Conservation (phyloP, 2,329 filamentous ascomycete genomes). For the Teratosphaeria pseudoeucalypti region DNA sequence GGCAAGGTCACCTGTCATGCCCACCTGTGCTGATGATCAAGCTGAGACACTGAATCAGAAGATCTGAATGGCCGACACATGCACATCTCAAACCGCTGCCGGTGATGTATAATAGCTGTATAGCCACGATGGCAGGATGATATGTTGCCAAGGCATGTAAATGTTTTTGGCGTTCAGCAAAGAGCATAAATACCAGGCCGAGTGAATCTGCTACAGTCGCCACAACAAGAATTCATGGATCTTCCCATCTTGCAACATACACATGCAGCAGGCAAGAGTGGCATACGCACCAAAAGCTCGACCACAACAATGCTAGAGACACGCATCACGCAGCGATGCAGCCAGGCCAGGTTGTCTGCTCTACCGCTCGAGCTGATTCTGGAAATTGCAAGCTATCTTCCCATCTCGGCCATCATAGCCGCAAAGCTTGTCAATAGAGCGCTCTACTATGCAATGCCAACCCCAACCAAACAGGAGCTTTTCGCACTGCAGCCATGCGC, state of each 20-base stretch:
- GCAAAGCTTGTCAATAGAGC: slow-evolving; percentile 27
- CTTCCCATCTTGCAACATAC: no score
- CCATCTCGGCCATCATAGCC: slow-evolving; percentile 27
- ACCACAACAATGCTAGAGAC: not conserved
- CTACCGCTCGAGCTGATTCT: slow-evolving; percentile 30
- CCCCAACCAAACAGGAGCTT: slow-evolving; percentile 9
- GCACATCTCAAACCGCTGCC: slow-evolving; percentile 3
- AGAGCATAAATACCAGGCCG: no score
- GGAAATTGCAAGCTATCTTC: slow-evolving; percentile 25
- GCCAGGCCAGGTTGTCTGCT: slow-evolving; percentile 3
- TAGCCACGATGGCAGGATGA: not conserved
- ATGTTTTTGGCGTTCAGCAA: not conserved
- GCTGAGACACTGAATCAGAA: not conserved
- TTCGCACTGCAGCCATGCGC: slow-evolving; percentile 16
- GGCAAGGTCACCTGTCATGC: not conserved
- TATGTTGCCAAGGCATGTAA: not conserved
- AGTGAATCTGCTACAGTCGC: not conserved
- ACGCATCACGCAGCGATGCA: not conserved
- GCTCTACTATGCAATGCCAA: slow-evolving; percentile 18
- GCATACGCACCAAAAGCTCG: slow-evolving; percentile 2
- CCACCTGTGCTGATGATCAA: not conserved
- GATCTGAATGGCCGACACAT: not conserved
- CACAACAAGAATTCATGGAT: not conserved
- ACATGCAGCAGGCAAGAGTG: no score
- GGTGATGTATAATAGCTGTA: not conserved